phyloP scores from a whole-genome alignment of 2,329 filamentous ascomycete genomes.

The Seiridium unicorne region DNA sequence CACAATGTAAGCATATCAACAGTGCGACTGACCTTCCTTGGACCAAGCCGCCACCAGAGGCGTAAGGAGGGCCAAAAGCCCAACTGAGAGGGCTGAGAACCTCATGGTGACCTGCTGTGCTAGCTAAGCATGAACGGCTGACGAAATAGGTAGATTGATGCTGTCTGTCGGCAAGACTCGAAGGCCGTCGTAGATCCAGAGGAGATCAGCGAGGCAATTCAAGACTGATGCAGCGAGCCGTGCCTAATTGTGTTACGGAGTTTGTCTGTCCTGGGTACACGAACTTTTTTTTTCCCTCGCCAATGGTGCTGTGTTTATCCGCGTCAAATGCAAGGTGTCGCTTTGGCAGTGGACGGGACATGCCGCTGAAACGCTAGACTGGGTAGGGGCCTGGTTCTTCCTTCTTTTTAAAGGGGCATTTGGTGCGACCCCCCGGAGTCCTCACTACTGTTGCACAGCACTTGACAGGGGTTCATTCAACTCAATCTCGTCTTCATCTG shows the following conservation, averaged over 20 bases:
- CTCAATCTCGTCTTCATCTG: too few relatives aligned
- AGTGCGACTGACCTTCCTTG: constrained; percentile 68
- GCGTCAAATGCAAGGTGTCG: constrained; percentile 7
- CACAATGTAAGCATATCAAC: not conserved
- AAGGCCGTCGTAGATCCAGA: too few relatives aligned
- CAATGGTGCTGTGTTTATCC: not conserved
- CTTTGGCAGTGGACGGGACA: constrained; percentile 2
- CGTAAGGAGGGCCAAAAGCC: constrained; percentile 67
- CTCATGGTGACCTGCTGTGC: constrained; percentile 63
- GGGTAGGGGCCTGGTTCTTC: not conserved
- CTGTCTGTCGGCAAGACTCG: not conserved
- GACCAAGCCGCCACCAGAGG: constrained; percentile 74
- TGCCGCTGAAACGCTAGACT: constrained; percentile 5
- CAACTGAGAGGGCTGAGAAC: constrained; percentile 62
- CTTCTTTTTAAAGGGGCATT: not conserved
- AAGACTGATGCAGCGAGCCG: too few relatives aligned
- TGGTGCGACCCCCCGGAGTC: too few relatives aligned
- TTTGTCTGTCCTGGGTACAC: not conserved
- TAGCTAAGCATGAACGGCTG: not conserved
- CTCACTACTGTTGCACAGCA: too few relatives aligned
- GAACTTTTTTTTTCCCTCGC: constrained; percentile 2
- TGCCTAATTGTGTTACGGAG: too few relatives aligned
- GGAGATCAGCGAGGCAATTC: too few relatives aligned
- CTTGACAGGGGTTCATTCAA: too few relatives aligned
- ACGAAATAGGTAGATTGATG: not conserved